These are phyloP conservation scores for Gnaphalium uliginosum DNA, from an alignment of 129 eudicot species.

Conservation along the genomic window DNA sequence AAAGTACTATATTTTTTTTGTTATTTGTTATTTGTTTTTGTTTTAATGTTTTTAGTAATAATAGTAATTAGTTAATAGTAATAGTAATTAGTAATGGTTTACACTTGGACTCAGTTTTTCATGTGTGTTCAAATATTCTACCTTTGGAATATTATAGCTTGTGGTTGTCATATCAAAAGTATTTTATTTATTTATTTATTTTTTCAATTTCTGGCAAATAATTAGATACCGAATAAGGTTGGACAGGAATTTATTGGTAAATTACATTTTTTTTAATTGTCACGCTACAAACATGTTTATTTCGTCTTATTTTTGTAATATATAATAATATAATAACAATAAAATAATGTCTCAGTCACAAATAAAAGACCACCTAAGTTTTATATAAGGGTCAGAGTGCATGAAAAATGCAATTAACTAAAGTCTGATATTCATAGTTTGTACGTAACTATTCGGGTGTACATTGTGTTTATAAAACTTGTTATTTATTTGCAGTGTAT, in stretches of 20 bases:
- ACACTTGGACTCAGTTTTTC: conserved; percentile 22
- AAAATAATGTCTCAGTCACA: no score
- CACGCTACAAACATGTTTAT: not conserved
- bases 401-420: no score
- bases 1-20: not conserved
- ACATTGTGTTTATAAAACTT: no score
- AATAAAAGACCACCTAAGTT: no score
- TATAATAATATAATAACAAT: no score
- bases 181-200: conserved; percentile 12
- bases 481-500: no score
- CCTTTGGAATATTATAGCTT: conserved; percentile 38
- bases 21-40: not conserved
- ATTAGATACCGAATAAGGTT: not conserved
- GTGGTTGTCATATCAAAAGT: conserved; percentile 29
- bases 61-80: no score
- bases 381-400: no score
- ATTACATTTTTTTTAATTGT: not conserved
- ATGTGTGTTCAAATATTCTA: conserved; percentile 31
- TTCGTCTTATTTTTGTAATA: no score
- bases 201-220: not conserved
- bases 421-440: no score
- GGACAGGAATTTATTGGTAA: not conserved
- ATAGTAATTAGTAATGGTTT: no score
- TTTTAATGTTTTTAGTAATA: not conserved
- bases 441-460: no score